Base-by-base conservation (phyloP, 2,329 filamentous ascomycete species). In the Pezicula carpinea region DNA sequence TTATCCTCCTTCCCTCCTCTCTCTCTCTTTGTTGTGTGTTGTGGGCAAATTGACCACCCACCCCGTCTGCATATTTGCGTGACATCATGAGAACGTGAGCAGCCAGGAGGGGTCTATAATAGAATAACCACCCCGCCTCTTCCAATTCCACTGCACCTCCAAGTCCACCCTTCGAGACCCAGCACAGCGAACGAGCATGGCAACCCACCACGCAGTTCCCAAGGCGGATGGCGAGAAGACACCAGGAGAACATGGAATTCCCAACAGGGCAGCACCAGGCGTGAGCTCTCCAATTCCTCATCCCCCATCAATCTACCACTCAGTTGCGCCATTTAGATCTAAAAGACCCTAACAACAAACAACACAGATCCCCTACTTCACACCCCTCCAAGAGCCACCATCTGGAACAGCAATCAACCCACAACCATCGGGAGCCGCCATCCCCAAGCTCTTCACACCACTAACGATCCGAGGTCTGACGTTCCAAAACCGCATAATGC, bases 401-500 rank as follows among this genome's bases (percentile, higher is more conserved):
- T 56, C 69, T 0, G 74, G 74, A 3, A 70, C 70, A 5, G 71
- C 72, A 1, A 53, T 65, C 7, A 51, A 62, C 14, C 67, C 69
- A 19, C 73, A 77, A 45, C 62, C 74, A 47, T 68, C 73, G 54
- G 70, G 71, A 46, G 67, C 69, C 31, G 64, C 73, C 10, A 71
- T 81, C 6, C 74, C 76, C 1, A 78, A 76, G 48, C 58, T 71
- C 38, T 72, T 71, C 59, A 59, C 62, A 13, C 69, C 68, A 2
- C 55, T 71, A 18, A 67, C 54, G 2, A 64, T 72, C 47, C 63
- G 69, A 15, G 63, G 60, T 11, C 40, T 82, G n/a, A 80, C 76
- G 0, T 70, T 87, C n/a, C 82, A 82, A 53, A 87, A 85, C 64
- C 78, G 83, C 54, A 81, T 85, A 53, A 76, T 80, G 55, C 68